Conservation (phyloP, 345 rosid genomes). For the Kernera saxatilis region DNA sequence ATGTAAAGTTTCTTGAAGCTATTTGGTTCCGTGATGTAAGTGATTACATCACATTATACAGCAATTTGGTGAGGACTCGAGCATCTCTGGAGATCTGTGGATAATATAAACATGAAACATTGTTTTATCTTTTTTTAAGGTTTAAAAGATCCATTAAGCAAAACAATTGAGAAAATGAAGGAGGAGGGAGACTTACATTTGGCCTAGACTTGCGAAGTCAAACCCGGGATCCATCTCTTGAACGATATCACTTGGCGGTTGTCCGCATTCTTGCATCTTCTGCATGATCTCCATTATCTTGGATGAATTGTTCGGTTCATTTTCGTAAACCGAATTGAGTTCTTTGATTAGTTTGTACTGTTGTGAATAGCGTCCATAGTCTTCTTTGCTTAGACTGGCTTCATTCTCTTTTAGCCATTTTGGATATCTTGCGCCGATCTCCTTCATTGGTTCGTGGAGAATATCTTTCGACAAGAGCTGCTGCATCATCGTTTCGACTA, state of each 20-base stretch:
- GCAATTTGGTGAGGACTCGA: conserved; percentile 66
- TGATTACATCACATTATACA: conserved; percentile 57
- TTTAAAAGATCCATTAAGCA: background rate
- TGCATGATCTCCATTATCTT: conserved; percentile 91
- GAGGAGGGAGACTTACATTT: conserved; percentile 48
- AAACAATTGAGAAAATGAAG: background rate
- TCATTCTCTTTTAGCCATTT: conserved; percentile 83
- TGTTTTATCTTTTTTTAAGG: background rate
- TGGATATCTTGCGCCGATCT: conserved; percentile 80
- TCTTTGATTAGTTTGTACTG: conserved; percentile 68
- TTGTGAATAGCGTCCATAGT: conserved; percentile 53
- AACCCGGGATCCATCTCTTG: conserved; percentile 87
- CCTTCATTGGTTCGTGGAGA: conserved; percentile 91
- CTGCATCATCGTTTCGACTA: conserved; percentile 96
- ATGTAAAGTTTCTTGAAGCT: background rate
- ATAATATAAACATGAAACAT: background rate
- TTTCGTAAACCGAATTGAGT: conserved; percentile 76
- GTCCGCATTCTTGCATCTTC: conserved; percentile 99
- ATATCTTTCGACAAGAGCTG: conserved; percentile 88
- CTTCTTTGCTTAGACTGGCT: conserved; percentile 58
- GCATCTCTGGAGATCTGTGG: conserved; percentile 68
- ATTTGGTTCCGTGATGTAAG: background rate
- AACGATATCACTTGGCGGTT: conserved; percentile 89
- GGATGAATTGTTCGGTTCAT: conserved; percentile 57
- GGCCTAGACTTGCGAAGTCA: conserved; percentile 68